These are phyloP conservation scores for Cymodocea nodosa DNA, from an alignment of 116 monocot species.

Conservation along the genomic window DNA sequence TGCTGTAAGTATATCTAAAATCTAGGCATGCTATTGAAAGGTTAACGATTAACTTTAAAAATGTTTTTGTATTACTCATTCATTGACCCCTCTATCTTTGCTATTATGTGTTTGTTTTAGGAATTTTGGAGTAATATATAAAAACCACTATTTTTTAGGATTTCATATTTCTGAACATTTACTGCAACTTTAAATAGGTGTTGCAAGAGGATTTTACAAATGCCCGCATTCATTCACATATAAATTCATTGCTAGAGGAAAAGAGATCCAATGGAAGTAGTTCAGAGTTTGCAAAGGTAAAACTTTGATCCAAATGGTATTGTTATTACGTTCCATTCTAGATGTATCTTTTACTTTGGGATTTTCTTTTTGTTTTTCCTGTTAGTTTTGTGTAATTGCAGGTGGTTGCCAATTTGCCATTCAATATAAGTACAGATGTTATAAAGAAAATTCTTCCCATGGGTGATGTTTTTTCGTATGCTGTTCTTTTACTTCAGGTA, in stretches of 20 bases:
- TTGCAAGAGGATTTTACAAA: slow-evolving; percentile 76
- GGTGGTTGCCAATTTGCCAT: slow-evolving; percentile 94
- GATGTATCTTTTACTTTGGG: too few relatives aligned
- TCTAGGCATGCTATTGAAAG: too few relatives aligned
- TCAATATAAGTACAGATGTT: slow-evolving; percentile 89
- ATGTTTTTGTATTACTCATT: too few relatives aligned
- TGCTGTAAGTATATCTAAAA: too few relatives aligned
- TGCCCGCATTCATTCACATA: slow-evolving; percentile 46
- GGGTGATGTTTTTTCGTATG: slow-evolving; percentile 86
- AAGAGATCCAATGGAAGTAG: slow-evolving; percentile 13
- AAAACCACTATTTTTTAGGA: too few relatives aligned
- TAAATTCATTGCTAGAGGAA: slow-evolving; percentile 42
- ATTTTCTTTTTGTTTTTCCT: too few relatives aligned
- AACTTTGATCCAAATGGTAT: background rate
- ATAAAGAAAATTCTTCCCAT: slow-evolving; percentile 77
- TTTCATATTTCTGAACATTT: too few relatives aligned
- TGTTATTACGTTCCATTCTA: background rate
- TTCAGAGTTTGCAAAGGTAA: slow-evolving; percentile 61
- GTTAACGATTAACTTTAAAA: too few relatives aligned
- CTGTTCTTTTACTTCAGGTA: slow-evolving; percentile 94
- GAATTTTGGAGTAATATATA: too few relatives aligned
- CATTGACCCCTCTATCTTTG: too few relatives aligned
- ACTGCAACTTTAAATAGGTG: slow-evolving; percentile 20
- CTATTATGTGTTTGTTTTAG: too few relatives aligned
- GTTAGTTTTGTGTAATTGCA: slow-evolving; percentile 11